Evolutionary conservation across 371 early-diverging fungal species (phyloP).

Genomic region (Mortierella sp.): DNA sequence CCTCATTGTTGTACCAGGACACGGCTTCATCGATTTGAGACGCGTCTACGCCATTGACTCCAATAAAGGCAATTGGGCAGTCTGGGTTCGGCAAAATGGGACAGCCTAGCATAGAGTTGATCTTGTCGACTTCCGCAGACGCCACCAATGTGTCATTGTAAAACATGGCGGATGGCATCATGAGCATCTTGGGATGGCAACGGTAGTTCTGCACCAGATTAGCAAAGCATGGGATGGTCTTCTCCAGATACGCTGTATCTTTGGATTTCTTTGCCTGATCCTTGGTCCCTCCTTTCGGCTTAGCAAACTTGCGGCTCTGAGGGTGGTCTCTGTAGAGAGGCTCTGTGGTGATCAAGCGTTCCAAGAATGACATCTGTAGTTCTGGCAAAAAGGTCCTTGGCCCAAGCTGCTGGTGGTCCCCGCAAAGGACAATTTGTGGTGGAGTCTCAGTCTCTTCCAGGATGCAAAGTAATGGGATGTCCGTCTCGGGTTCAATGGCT

Average conservation of each 20-base stretch:
- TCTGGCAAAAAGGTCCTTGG: slow-evolving; percentile 52
- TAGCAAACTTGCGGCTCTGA: slow-evolving; percentile 34
- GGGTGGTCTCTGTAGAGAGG: slow-evolving; percentile 48
- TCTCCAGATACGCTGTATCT: slow-evolving; percentile 26
- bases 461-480: slow-evolving; percentile 56
- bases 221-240: slow-evolving; percentile 52
- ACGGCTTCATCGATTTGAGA: slow-evolving; percentile 49
- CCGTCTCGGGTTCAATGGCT: slow-evolving; percentile 59
- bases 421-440: slow-evolving; percentile 46
- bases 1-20: slow-evolving; percentile 58
- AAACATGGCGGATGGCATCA: slow-evolving; percentile 57
- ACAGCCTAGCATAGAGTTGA: slow-evolving; percentile 43
- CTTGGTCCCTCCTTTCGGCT: slow-evolving; percentile 11
- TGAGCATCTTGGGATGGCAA: slow-evolving; percentile 55
- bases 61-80: slow-evolving; percentile 57
- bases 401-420: slow-evolving; percentile 49
- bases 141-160: slow-evolving; percentile 57
- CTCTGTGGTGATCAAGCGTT: slow-evolving; percentile 36
- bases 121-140: slow-evolving; percentile 38
- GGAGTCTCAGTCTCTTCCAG: slow-evolving; percentile 32
- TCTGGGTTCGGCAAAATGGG: slow-evolving; percentile 56
- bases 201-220: slow-evolving; percentile 59
- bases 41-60: slow-evolving; percentile 55
- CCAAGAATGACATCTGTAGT: slow-evolving; percentile 41
- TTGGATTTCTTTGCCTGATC: slow-evolving; percentile 12